phyloP scores from a whole-genome alignment of 768 basidiomycete species.

The Amanita pseudoporphyria region DNA sequence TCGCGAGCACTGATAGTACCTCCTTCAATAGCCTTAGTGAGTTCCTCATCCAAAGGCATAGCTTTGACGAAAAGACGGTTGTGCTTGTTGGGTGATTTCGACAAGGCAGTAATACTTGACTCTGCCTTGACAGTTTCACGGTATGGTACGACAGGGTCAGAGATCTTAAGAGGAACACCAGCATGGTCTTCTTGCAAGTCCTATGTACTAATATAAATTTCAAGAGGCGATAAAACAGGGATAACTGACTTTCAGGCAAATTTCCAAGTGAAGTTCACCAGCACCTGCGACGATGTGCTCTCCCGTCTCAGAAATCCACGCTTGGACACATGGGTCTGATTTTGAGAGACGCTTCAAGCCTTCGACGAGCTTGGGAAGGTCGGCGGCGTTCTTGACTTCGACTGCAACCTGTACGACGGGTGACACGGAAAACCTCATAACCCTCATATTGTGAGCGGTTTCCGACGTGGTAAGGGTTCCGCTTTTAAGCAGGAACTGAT shows the following conservation, averaged over 20 bases:
- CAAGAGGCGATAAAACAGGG: not conserved
- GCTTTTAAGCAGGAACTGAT: conserved; percentile 99
- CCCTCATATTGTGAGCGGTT: conserved; percentile 99
- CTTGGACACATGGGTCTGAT: conserved; percentile 98
- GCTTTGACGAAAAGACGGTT: conserved; percentile 97
- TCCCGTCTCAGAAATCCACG: conserved; percentile 85
- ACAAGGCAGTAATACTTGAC: conserved; percentile 91
- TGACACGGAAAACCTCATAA: conserved; percentile 99
- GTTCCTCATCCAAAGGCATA: conserved; percentile 86
- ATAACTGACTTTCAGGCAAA: conserved; percentile 82
- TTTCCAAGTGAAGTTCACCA: conserved; percentile 98
- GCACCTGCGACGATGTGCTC: conserved; percentile 99
- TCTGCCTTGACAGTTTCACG: conserved; percentile 96
- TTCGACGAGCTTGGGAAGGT: conserved; percentile 99
- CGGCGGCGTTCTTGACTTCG: conserved; percentile 98
- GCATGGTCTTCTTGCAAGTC: conserved; percentile 99
- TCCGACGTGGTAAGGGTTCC: conserved; percentile 97
- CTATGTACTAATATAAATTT: conserved; percentile 26
- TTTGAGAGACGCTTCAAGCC: conserved; percentile 99
- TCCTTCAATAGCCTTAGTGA: conserved; percentile 83
- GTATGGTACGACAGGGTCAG: conserved; percentile 96
- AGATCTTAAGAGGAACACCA: conserved; percentile 97
- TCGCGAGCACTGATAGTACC: conserved; percentile 86
- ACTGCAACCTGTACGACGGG: conserved; percentile 99
- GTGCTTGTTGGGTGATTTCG: conserved; percentile 99